A percentile compares a stretch with the other conserved stretches of the same genome.
Conservation (phyloP, 1,284 basidiomycete species). For the Cryptococcus sp. region DNA sequence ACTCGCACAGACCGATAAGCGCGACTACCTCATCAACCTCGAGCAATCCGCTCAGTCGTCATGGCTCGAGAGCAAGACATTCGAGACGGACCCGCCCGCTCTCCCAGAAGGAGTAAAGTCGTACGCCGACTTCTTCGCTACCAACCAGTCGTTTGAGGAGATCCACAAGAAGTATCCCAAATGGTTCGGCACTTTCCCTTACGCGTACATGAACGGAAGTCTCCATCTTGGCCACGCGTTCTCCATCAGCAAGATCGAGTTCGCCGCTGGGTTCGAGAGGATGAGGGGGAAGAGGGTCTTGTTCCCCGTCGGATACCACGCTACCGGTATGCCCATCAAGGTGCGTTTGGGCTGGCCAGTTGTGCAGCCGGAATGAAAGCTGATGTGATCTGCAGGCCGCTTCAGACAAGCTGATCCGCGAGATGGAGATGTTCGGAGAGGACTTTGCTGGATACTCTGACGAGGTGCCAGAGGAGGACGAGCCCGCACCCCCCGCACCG, state of each 20-base stretch:
- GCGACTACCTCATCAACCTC: slow-evolving; percentile 79
- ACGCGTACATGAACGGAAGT: slow-evolving; percentile 98
- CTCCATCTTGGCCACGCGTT: slow-evolving; percentile 98
- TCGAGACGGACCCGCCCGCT: slow-evolving; percentile 81
- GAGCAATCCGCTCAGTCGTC: slow-evolving; percentile 80
- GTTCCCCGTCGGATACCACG: slow-evolving; percentile 95
- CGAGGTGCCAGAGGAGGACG: slow-evolving; percentile 32
- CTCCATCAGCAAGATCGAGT: slow-evolving; percentile 98
- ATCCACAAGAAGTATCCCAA: slow-evolving; percentile 74
- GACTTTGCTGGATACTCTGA: slow-evolving; percentile 79
- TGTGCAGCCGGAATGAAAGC: not conserved
- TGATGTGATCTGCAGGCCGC: slow-evolving; percentile 64
- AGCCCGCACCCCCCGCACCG: slow-evolving; percentile 34
- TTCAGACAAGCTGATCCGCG: slow-evolving; percentile 94
- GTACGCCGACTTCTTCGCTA: slow-evolving; percentile 56
- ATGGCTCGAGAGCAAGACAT: slow-evolving; percentile 66
- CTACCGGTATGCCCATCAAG: slow-evolving; percentile 98
- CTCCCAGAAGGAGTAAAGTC: slow-evolving; percentile 65
- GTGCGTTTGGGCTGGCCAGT: slow-evolving; percentile 56
- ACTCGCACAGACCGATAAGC: slow-evolving; percentile 74
- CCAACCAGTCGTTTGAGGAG: slow-evolving; percentile 55
- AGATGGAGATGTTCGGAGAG: slow-evolving; percentile 93
- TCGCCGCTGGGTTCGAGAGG: slow-evolving; percentile 90
- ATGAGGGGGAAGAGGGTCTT: slow-evolving; percentile 93
- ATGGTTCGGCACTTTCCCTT: slow-evolving; percentile 96